Evolutionary conservation across 1,139 yeast genomes (phyloP), one percentile per base, ranked within the genome.

Genomic region (Hyphopichia pseudoburtonii): DNA sequence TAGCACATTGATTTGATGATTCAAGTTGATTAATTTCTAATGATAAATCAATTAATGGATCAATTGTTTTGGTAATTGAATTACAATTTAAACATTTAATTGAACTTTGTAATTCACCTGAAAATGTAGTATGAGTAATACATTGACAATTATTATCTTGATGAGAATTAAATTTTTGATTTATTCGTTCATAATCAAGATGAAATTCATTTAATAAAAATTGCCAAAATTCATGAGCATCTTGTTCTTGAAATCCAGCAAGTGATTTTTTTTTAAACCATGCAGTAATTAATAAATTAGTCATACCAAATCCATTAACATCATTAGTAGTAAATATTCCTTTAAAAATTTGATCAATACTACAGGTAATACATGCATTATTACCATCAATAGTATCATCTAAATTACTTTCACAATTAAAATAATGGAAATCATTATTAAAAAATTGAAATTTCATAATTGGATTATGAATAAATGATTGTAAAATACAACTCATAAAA

Each of bases 181-280:
- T 23, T 17, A 31, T 51, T 38, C 64, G 58, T 48, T 61, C 60
- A 52, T 57, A 49, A 46, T 72, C 86, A 44, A 66, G 69, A 60
- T 92, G 98, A 39, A 92, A 64, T 59, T 88, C 95, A 57, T 90
- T 86, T 32, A 90, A 69, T 22, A 90, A 56, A 57, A 90, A 89
- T 56, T 92, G 97, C 83, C 95, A 82, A 60, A 90, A 92, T 59
- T 92, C 98, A 61, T 92, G 98, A 0, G 98, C 97, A 59, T 92
- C 98, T 61, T 92, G 98, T 61, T 92, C 97, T 34, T 92, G 86
- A 47, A 89, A 89, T 1, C 98, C 98, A 0, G 97, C 95, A 41
- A 92, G 74, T 18, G 89, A 78, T 48, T 83, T 77, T 51, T 87
- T 86, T 39, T 84, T 81, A 51, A 78, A 80, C 95, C 96, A 88